Base-by-base conservation (phyloP, 2,329 filamentous ascomycete species). In the Ambrosiella cleistominuta region DNA sequence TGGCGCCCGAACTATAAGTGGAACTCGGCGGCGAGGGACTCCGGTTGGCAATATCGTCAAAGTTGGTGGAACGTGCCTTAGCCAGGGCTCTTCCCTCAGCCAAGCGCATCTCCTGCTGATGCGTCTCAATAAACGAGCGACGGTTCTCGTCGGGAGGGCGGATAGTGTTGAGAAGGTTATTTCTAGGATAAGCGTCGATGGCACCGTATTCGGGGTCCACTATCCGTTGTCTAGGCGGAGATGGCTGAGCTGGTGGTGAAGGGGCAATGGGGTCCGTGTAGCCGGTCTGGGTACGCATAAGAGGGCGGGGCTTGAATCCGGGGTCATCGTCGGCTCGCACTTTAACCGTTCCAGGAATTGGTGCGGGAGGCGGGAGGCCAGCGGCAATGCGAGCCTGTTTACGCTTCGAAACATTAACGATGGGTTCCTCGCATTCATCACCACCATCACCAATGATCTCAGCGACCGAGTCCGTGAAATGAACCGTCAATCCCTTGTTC, bases 371-470 rank as follows among this genome's bases (percentile, higher is more conserved):
- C n/a, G 60, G 59, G 11, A 54, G 66, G 66, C 63, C 68, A 56
- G 51, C n/a, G 44, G 60, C 58, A 57, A 63, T 65, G 73, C 68
- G 51, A 52, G 59, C 44, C 19, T 36, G 39, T 27, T 77, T 83
- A 62, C 71, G 73, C 66, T 74, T 76, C 4, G 81, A 82, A 57
- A 95, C 83, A 66, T 93, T 85, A 17, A 81, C 73, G 1, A 82
- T 79, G 1, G 86, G 86, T 7, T 78, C 72, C 57, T 86, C 82
- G 57, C 85, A 84, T 68, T 95, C 89, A 66, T 96, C 91, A 39
- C 91, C 91, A 60, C 91, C 91, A 69, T 91, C 84, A 52, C 91
- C 91, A 66, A 97, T 96, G 62, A 95, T 70, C 52, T 88, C 85
- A 6, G 90, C 89, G 8, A 50, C 9, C 57, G 77, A 75, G 63